Evolutionary conservation across 1,139 yeast genomes (phyloP).

Genomic region (Saccharomyces hybrid): DNA sequence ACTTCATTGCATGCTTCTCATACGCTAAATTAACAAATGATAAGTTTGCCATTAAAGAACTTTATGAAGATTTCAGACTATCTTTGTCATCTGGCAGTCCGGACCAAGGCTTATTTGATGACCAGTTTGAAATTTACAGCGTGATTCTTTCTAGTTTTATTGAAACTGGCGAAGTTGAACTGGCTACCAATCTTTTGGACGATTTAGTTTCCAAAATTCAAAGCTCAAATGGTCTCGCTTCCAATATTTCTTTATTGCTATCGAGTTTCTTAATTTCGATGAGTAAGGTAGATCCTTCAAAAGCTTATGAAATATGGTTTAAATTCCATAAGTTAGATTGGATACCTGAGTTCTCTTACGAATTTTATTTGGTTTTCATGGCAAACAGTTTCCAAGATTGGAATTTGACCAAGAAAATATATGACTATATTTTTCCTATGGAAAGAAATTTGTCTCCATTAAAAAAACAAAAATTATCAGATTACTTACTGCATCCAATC

Average conservation of each 20-base stretch:
- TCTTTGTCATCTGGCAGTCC: conserved; percentile 6
- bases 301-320: conserved; percentile 32
- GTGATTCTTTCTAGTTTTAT: conserved; percentile 46
- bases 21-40: conserved; percentile 33
- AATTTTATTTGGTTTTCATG: conserved; percentile 33
- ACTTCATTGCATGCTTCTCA: conserved; percentile 31
- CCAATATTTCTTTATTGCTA: conserved; percentile 28
- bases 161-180: conserved; percentile 40
- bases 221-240: conserved; percentile 27
- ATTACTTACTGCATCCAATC: conserved; percentile 22
- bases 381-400: conserved; percentile 30
- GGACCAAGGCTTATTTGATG: conserved; percentile 10
- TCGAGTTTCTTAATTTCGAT: conserved; percentile 33
- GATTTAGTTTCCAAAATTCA: conserved; percentile 32
- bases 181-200: conserved; percentile 53
- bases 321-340: conserved; percentile 33
- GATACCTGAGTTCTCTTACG: conserved; percentile 37
- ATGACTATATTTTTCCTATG: conserved; percentile 34
- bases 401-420: conserved; percentile 29
- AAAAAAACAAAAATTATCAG: conserved; percentile 14
- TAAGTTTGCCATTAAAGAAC: conserved; percentile 24
- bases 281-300: conserved; percentile 29
- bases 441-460: conserved; percentile 9
- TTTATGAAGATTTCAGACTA: conserved; percentile 33
- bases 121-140: conserved; percentile 45